These are phyloP conservation scores for Aureobasidium sp. DNA, from an alignment of 2,329 filamentous ascomycete species.

Conservation along the genomic window DNA sequence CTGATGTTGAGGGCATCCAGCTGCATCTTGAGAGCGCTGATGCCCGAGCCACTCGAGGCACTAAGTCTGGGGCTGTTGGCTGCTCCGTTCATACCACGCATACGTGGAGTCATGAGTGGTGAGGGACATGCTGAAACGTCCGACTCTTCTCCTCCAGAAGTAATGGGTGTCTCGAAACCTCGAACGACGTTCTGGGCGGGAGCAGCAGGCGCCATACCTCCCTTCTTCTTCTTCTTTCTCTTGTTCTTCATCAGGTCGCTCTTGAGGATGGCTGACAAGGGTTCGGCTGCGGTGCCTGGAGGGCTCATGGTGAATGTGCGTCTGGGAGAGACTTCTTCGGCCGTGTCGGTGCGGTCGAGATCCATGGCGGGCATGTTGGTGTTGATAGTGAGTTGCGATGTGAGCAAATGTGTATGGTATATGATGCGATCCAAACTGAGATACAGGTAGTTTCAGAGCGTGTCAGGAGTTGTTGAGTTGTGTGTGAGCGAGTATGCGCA, in stretches of 20 bases:
- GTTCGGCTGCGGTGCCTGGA: conserved; percentile 14
- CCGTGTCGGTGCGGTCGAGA: conserved; percentile 23
- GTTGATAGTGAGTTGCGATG: not conserved
- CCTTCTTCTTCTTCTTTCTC: conserved; percentile 31
- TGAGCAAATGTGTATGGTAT: not conserved
- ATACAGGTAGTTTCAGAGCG: not conserved
- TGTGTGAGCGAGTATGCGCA: not conserved
- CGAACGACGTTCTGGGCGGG: conserved; percentile 34
- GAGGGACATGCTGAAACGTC: conserved; percentile 36
- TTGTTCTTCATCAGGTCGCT: conserved; percentile 28
- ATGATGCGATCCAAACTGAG: not conserved
- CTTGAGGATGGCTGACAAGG: conserved; percentile 24
- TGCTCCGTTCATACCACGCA: conserved; percentile 38
- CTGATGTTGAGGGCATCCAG: conserved; percentile 69
- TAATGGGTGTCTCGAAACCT: conserved; percentile 43
- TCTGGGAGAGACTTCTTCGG: conserved; percentile 23
- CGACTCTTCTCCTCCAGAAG: conserved; percentile 48
- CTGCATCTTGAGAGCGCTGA: conserved; percentile 73
- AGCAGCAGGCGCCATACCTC: conserved; percentile 27
- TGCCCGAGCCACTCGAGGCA: conserved; percentile 46
- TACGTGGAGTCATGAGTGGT: conserved; percentile 22
- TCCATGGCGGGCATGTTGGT: conserved; percentile 28
- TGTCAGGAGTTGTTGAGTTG: not conserved
- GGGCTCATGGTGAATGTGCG: conserved; percentile 18
- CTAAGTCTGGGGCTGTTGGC: conserved; percentile 39